Evolutionary conservation across 2,329 filamentous ascomycete species (phyloP).

Genomic region (Niveomyces coronatus): DNA sequence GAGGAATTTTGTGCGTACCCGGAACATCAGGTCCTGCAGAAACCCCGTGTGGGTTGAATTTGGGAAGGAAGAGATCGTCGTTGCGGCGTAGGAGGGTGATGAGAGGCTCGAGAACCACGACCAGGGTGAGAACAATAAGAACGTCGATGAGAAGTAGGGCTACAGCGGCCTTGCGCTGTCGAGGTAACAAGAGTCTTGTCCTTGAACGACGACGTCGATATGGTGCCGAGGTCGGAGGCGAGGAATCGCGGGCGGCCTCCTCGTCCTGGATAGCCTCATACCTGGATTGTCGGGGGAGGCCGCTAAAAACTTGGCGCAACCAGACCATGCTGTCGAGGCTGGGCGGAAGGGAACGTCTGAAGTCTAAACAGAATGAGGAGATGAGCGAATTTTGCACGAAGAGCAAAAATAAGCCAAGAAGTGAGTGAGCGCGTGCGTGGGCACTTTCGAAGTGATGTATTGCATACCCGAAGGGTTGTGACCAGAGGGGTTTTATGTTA

Average conservation of each 20-base stretch:
- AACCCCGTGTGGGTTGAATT: slow-evolving; percentile 13
- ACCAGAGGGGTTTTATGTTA: no score
- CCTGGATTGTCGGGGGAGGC: not conserved
- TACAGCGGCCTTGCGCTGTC: slow-evolving; percentile 28
- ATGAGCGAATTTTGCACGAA: no score
- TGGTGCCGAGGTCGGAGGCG: slow-evolving; percentile 1
- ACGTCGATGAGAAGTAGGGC: slow-evolving; percentile 54
- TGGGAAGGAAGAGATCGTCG: slow-evolving; percentile 21
- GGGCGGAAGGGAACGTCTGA: no score
- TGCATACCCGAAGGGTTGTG: no score
- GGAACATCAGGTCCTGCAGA: slow-evolving; percentile 54
- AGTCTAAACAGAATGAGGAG: no score
- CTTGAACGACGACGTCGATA: slow-evolving; percentile 7
- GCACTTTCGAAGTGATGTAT: no score
- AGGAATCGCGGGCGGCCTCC: slow-evolving; percentile 1
- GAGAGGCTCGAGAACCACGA: slow-evolving; percentile 60
- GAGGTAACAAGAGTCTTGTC: slow-evolving; percentile 5
- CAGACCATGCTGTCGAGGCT: slow-evolving; percentile 7
- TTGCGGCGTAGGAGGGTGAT: slow-evolving; percentile 52
- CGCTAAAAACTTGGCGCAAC: slow-evolving; percentile 3
- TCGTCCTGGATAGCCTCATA: slow-evolving; percentile 6
- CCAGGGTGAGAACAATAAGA: slow-evolving; percentile 50
- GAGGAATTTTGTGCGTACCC: slow-evolving; percentile 58
- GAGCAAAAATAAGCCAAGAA: no score
- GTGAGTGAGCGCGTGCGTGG: no score